These are phyloP conservation scores for Helotiales sp. DNA, from an alignment of 2,329 filamentous ascomycete species.

Conservation along the genomic window DNA sequence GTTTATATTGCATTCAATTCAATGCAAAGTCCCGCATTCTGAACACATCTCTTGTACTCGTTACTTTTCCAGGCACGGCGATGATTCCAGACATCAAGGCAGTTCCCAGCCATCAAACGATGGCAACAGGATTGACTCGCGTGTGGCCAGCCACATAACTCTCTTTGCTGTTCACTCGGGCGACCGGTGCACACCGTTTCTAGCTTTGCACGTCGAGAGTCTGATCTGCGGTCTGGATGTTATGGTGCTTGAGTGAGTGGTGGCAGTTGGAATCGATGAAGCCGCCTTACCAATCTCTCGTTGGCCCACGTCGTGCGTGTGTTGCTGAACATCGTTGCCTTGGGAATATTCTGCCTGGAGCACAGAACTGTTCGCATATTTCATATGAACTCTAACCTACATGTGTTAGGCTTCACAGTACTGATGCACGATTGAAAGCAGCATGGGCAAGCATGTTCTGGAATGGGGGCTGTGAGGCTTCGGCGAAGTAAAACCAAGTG, in stretches of 20 bases:
- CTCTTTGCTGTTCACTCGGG: not conserved
- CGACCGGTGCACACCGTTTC: conserved; percentile 2
- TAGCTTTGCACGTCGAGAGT: not conserved
- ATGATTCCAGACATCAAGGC: not conserved
- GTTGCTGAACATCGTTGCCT: not conserved
- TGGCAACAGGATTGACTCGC: conserved; percentile 5
- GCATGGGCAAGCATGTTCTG: not conserved
- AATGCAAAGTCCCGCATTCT: conserved; percentile 20
- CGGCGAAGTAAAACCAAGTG: too few relatives aligned
- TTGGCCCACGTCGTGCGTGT: not conserved
- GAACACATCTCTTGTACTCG: not conserved
- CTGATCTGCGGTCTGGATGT: not conserved
- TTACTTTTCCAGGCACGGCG: not conserved
- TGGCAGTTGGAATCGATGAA: not conserved
- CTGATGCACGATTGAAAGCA: not conserved
- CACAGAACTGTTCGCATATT: not conserved
- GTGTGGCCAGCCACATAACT: not conserved
- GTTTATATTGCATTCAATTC: conserved; percentile 16
- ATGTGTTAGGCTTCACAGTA: not conserved
- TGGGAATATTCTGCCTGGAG: not conserved
- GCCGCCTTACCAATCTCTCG: not conserved
- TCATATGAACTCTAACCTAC: not conserved
- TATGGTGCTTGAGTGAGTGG: not conserved
- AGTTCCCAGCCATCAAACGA: conserved; percentile 1
- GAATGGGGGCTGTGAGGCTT: not conserved